These are phyloP conservation scores for Tausonia pullulans DNA, from an alignment of 1,284 basidiomycete species.

Conservation along the genomic window DNA sequence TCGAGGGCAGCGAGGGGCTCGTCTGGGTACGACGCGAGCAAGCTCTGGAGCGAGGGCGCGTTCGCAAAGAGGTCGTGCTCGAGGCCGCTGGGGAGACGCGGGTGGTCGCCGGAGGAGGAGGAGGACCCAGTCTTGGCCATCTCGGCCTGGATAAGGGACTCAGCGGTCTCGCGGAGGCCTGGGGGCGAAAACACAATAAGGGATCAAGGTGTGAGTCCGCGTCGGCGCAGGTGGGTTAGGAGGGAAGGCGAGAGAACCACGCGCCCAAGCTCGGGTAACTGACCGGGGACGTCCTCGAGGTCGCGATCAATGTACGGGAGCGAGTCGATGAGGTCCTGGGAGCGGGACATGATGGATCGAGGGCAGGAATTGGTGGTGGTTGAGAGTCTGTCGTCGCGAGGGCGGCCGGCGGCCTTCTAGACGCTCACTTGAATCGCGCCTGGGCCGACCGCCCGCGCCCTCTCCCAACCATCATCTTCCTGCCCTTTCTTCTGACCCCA, in stretches of 20 bases:
- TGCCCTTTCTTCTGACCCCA: too few species aligned
- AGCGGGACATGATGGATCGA: too few species aligned
- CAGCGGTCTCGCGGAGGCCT: conserved; percentile 14
- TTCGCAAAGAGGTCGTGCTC: conserved; percentile 13
- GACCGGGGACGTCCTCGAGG: conserved; percentile 15
- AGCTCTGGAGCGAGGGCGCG: conserved; percentile 2
- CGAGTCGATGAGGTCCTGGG: conserved; percentile 11
- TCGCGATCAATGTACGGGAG: conserved; percentile 15
- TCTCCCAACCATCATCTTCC: too few species aligned
- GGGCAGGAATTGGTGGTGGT: too few species aligned
- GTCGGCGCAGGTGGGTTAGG: too few species aligned
- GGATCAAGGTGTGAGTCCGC: neutral
- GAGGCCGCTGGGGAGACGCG: conserved; percentile 1
- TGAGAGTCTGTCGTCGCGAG: too few species aligned
- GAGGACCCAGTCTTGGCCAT: neutral
- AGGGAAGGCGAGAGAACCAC: neutral
- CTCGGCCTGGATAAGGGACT: conserved; percentile 3
- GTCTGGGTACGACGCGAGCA: conserved; percentile 11
- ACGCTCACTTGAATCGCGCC: too few species aligned
- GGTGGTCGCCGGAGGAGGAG: neutral
- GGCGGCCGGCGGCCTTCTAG: too few species aligned
- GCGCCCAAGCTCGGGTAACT: neutral
- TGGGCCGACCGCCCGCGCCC: too few species aligned
- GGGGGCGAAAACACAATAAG: neutral
- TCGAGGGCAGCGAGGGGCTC: conserved; percentile 15